A percentile compares a stretch with the other conserved stretches of the same genome.
Conservation (phyloP, 1,284 basidiomycete genomes). For the Boletus chippewaensis region DNA sequence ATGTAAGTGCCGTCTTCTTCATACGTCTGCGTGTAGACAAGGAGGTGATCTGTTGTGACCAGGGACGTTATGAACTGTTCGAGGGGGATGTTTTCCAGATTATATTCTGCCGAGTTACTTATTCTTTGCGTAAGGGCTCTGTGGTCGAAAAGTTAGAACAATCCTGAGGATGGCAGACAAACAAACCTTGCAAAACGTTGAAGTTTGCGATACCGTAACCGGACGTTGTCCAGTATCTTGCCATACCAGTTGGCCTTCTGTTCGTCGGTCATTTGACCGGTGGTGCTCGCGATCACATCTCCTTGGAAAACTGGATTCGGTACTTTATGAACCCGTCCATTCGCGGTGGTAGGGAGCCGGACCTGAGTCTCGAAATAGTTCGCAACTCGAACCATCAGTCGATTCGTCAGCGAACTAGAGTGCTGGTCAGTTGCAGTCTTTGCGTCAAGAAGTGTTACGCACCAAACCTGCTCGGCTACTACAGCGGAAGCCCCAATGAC, state of each 20-base stretch:
- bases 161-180: slow-evolving; percentile 1
- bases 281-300: slow-evolving; percentile 24
- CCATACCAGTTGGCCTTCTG: slow-evolving; percentile 87
- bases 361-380: slow-evolving; percentile 95
- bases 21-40: slow-evolving; percentile 87
- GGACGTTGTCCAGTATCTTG: slow-evolving; percentile 91
- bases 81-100: slow-evolving; percentile 74
- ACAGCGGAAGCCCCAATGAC: slow-evolving; percentile 85
- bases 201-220: slow-evolving; percentile 88
- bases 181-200: slow-evolving; percentile 85
- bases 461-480: slow-evolving; percentile 95
- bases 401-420: slow-evolving; percentile 77
- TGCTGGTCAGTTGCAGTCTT: background rate
- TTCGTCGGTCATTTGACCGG: slow-evolving; percentile 62
- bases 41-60: slow-evolving; percentile 85
- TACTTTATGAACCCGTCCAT: slow-evolving; percentile 22
- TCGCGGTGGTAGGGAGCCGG: slow-evolving; percentile 53
- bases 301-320: slow-evolving; percentile 22
- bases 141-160: slow-evolving; percentile 9
- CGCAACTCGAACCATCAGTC: slow-evolving; percentile 83
- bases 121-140: slow-evolving; percentile 82
- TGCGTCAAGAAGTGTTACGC: slow-evolving; percentile 21
- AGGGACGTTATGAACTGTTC: slow-evolving; percentile 78
- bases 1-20: slow-evolving; percentile 95
- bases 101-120: slow-evolving; percentile 94